A percentile compares a stretch with the other conserved stretches of the same genome.
These are phyloP conservation scores for Dendrocalamus latiflorus DNA, from an alignment of 202 grass and related monocot species.

Conservation along the genomic window DNA sequence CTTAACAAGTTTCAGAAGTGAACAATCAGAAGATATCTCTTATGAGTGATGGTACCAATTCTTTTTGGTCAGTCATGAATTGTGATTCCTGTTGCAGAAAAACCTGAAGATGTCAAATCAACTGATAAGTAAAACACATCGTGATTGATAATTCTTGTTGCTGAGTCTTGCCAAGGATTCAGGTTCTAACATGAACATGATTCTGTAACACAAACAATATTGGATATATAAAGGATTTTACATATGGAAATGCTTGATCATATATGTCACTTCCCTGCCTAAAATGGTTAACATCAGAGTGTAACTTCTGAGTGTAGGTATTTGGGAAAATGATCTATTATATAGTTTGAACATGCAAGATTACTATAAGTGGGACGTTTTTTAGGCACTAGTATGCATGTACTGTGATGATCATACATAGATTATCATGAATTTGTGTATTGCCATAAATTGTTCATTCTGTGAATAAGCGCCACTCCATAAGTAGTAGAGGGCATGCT, in stretches of 20 bases:
- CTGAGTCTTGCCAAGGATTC: too few relatives aligned
- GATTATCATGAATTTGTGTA: neutral
- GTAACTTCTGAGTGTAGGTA: neutral
- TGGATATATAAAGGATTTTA: neutral
- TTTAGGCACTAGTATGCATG: neutral
- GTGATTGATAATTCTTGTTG: neutral
- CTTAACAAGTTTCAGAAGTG: slow-evolving; percentile 5
- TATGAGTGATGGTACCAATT: neutral
- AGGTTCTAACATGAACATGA: neutral
- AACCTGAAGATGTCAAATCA: neutral
- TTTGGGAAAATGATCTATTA: neutral
- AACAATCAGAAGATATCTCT: neutral
- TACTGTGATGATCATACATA: neutral
- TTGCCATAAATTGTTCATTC: neutral
- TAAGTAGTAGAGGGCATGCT: neutral
- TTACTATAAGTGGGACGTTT: neutral
- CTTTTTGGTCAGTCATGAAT: neutral
- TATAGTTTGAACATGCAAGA: slow-evolving; percentile 7
- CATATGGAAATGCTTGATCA: neutral
- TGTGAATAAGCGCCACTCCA: neutral
- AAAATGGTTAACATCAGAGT: neutral
- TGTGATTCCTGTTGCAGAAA: neutral
- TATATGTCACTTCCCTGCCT: neutral
- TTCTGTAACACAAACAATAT: neutral
- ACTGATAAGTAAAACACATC: neutral